A percentile compares a stretch with the other conserved stretches of the same genome.
These are phyloP conservation scores for Polytrichum formosum DNA, from an alignment of 225 moss, liverwort and hornwort genomes.

Conservation along the genomic window DNA sequence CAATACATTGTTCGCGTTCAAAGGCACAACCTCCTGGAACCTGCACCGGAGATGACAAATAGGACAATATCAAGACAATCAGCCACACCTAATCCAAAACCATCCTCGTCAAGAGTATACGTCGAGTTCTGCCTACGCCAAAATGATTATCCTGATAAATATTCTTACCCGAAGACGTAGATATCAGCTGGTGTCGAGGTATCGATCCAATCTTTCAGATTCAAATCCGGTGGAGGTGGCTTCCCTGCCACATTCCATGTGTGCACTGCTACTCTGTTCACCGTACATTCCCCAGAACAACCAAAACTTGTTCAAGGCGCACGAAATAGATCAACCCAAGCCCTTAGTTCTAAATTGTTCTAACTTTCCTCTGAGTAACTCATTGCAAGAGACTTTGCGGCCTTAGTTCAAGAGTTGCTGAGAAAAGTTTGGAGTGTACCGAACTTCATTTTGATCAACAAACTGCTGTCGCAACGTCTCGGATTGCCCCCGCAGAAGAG, in stretches of 20 bases:
- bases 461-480: conserved; percentile 61
- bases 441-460: conserved; percentile 45
- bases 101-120: conserved; percentile 5
- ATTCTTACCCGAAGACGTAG: conserved; percentile 74
- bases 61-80: conserved; percentile 9
- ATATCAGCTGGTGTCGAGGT: conserved; percentile 71
- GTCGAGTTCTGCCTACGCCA: too few relatives aligned
- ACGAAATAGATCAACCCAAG: background rate
- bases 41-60: conserved; percentile 42
- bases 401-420: conserved; percentile 8
- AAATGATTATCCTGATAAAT: too few relatives aligned
- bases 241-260: conserved; percentile 96
- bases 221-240: conserved; percentile 69
- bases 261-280: conserved; percentile 75
- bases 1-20: conserved; percentile 92
- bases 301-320: background rate
- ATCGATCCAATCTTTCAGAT: conserved; percentile 80
- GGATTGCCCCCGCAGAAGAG: conserved; percentile 54
- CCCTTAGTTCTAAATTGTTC: background rate
- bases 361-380: background rate
- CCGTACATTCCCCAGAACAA: background rate
- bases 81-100: background rate
- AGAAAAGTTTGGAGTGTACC: conserved; percentile 27
- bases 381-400: background rate
- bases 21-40: conserved; percentile 95